Conservation (phyloP, 108 stramenopile genomes). For the Nitzschia sp. region DNA sequence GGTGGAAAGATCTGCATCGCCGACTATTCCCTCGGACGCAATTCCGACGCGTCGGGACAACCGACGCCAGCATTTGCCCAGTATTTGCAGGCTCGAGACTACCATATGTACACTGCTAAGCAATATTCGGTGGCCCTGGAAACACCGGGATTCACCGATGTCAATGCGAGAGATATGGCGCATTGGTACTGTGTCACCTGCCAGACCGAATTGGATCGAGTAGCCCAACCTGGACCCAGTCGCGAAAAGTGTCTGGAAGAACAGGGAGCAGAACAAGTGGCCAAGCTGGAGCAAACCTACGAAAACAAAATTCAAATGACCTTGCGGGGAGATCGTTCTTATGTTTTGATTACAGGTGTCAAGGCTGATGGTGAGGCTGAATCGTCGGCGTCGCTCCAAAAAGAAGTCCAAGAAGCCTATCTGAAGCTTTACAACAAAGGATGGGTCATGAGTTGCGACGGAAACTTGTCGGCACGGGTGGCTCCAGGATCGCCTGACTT, state of each 20-base stretch:
- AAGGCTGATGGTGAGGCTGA: background rate
- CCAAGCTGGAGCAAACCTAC: slow-evolving; percentile 14
- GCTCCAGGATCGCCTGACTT: background rate
- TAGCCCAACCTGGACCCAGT: slow-evolving; percentile 6
- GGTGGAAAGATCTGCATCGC: slow-evolving; percentile 22
- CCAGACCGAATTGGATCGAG: slow-evolving; percentile 19
- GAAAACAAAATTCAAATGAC: slow-evolving; percentile 28
- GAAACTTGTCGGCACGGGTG: slow-evolving; percentile 12
- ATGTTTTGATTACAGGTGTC: slow-evolving; percentile 20
- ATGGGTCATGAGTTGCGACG: slow-evolving; percentile 25
- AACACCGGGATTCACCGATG: slow-evolving; percentile 5
- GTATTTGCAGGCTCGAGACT: slow-evolving; percentile 14
- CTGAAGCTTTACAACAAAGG: slow-evolving; percentile 5
- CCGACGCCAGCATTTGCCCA: background rate
- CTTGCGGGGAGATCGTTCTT: slow-evolving; percentile 28
- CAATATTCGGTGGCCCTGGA: slow-evolving; percentile 3
- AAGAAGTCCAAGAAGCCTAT: slow-evolving; percentile 16
- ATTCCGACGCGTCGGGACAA: background rate
- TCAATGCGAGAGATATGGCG: slow-evolving; percentile 8
- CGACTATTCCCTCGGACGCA: slow-evolving; percentile 15
- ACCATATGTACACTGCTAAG: slow-evolving; percentile 12
- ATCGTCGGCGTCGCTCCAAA: slow-evolving; percentile 1
- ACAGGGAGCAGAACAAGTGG: slow-evolving; percentile 8
- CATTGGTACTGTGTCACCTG: slow-evolving; percentile 22
- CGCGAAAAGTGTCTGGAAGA: slow-evolving; percentile 2